phyloP scores from a whole-genome alignment of 768 basidiomycete genomes.

The Tephrocybe sp. region DNA sequence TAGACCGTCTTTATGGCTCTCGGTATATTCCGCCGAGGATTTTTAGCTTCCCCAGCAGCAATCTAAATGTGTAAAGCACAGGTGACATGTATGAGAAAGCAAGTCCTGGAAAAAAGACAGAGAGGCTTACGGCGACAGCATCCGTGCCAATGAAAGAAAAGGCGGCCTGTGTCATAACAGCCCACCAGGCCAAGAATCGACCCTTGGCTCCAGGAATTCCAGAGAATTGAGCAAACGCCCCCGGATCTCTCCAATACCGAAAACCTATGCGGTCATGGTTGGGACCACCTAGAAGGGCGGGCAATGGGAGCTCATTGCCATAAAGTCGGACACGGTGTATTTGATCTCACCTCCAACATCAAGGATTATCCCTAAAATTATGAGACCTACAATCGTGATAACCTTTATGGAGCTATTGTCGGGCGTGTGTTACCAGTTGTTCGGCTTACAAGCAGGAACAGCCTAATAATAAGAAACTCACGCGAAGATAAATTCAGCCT shows the following conservation, averaged over 20 bases:
- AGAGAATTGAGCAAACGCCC: conserved; percentile 77
- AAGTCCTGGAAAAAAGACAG: too few species aligned
- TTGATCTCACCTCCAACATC: conserved; percentile 77
- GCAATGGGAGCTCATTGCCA: too few species aligned
- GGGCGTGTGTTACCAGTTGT: too few species aligned
- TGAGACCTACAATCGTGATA: conserved; percentile 74
- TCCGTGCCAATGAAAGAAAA: conserved; percentile 95
- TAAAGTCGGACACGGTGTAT: too few species aligned
- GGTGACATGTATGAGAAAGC: too few species aligned
- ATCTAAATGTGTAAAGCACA: conserved; percentile 43
- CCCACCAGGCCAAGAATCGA: conserved; percentile 64
- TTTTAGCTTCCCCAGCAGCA: conserved; percentile 89
- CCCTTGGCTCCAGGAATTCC: conserved; percentile 69
- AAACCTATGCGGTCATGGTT: conserved; percentile 72
- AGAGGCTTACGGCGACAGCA: conserved; percentile 75
- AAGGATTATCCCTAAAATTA: conserved; percentile 68
- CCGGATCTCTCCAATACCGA: conserved; percentile 86
- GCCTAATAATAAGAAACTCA: conserved; percentile 37
- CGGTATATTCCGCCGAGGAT: conserved; percentile 68
- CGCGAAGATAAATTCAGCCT: conserved; percentile 87
- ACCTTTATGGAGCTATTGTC: conserved; percentile 86
- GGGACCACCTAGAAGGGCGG: too few species aligned
- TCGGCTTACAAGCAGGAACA: too few species aligned
- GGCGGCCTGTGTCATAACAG: conserved; percentile 77
- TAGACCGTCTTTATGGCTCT: conserved; percentile 73